A percentile compares a stretch with the other conserved stretches of the same genome.
Conservation (phyloP, 2,329 filamentous ascomycete species). For the Phaeosphaeria sp. region DNA sequence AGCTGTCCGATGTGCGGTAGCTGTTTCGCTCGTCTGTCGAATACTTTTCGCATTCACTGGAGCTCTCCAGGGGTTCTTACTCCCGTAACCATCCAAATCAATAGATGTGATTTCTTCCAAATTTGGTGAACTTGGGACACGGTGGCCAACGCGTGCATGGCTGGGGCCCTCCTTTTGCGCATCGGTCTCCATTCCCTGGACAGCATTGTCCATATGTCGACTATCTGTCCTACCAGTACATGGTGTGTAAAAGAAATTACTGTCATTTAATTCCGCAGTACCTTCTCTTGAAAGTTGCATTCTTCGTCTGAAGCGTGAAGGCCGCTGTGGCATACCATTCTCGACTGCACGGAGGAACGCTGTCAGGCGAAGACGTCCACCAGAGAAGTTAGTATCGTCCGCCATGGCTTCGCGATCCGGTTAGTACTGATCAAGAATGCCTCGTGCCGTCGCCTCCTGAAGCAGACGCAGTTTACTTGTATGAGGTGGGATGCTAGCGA, state of each 20-base stretch:
- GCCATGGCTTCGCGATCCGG: conserved; percentile 17
- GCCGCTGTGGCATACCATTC: conserved; percentile 29
- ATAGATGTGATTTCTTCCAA: neutral
- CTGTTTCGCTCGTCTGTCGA: neutral
- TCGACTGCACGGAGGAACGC: conserved; percentile 32
- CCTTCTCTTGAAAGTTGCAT: neutral
- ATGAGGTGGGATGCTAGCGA: neutral
- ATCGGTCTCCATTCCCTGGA: neutral
- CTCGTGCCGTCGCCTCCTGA: neutral
- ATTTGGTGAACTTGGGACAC: neutral
- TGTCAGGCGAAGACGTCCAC: conserved; percentile 30
- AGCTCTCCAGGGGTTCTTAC: neutral
- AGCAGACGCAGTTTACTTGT: neutral
- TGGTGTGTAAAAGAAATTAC: neutral
- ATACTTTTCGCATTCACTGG: neutral
- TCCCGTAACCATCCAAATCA: neutral
- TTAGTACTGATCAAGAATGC: neutral
- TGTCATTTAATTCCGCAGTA: neutral
- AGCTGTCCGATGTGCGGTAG: neutral
- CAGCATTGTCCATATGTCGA: neutral
- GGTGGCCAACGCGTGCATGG: neutral
- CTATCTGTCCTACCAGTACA: neutral
- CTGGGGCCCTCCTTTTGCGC: neutral
- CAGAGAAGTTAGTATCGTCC: conserved; percentile 29
- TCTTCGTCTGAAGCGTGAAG: conserved; percentile 27